Base-by-base conservation (phyloP, 495 filamentous ascomycete genomes). In the Parathielavia appendiculata region DNA sequence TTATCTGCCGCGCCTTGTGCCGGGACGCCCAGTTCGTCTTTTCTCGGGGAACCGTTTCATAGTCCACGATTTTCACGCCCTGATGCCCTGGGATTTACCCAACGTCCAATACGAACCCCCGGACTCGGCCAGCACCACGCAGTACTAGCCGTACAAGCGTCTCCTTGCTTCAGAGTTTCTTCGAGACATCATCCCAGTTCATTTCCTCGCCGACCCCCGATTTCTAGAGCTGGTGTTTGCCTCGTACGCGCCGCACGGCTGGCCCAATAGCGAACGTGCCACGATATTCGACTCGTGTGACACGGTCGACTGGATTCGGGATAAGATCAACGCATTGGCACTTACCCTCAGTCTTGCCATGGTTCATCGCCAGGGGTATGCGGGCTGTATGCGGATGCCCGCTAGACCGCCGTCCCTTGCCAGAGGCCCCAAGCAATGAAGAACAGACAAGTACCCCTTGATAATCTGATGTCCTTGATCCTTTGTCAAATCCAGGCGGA, bases 41-140 rank as follows among this genome's bases (percentile, higher is more conserved):
- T 59, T 54, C 39, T 59, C 57, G 14, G 17, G 19, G 20, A 59
- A 59, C 36, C 49, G 50, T 7, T 59, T 59, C 35, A n/a, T 54
- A 17, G 43, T 59, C 10, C 49, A 48, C 43, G 57, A 59, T 23
- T 59, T 41, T 35, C 38, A 47, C 50, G 39, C 48, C 6, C 7
- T 43, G 17, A 10, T 11, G 35, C 30, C 40, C 40, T 30, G 23
- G 49, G 36, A 47, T 2, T n/a, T 58, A 16, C 56, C 38, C 36
- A 8, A 20, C 38, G 26, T 38, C 17, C 39, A 46, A 22, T 11
- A 20, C 20, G 32, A 51, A 9, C 48, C 4, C 5, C 52, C 6
- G 12, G 52, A 30, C 32, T 2, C 22, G 7, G 16, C 49, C 32
- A 20, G 13, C n/a, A 54, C 7, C 39, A 10, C 16, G 17, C 40